These are phyloP conservation scores for Obelidium mucronatum DNA, from an alignment of 192 early-diverging fungal genomes.

Conservation along the genomic window DNA sequence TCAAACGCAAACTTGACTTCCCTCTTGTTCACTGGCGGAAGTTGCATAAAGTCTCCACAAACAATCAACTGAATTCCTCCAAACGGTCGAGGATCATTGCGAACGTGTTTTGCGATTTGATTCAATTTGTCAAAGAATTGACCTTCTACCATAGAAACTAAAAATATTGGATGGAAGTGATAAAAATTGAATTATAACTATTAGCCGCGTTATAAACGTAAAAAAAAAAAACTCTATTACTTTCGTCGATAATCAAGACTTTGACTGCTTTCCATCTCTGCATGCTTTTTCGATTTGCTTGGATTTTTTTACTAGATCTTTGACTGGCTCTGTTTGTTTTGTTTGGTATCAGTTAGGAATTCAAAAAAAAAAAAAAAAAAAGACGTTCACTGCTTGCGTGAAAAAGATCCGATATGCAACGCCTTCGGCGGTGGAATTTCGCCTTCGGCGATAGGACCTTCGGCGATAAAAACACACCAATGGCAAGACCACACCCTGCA, in stretches of 20 bases:
- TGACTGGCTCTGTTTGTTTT: slow-evolving; percentile 54
- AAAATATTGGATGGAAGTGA: too few species aligned
- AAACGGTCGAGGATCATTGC: slow-evolving; percentile 43
- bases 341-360: too few species aligned
- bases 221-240: background rate
- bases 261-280: slow-evolving; percentile 30
- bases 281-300: slow-evolving; percentile 23
- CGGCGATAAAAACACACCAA: too few species aligned
- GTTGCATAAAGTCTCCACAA: slow-evolving; percentile 62
- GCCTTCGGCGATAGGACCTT: too few species aligned
- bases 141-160: slow-evolving; percentile 61
- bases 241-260: slow-evolving; percentile 14
- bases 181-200: too few species aligned
- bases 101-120: slow-evolving; percentile 37
- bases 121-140: slow-evolving; percentile 57
- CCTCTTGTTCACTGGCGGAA: slow-evolving; percentile 48
- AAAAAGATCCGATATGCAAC: too few species aligned
- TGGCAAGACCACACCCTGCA: slow-evolving; percentile 54
- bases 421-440: too few species aligned
- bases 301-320: slow-evolving; percentile 10
- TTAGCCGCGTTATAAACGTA: background rate
- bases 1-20: slow-evolving; percentile 47
- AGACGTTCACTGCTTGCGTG: too few species aligned
- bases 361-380: too few species aligned
- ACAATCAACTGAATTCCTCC: slow-evolving; percentile 58